Conservation (phyloP, 164 flowering plant genomes). For the Umbellularia californica region DNA sequence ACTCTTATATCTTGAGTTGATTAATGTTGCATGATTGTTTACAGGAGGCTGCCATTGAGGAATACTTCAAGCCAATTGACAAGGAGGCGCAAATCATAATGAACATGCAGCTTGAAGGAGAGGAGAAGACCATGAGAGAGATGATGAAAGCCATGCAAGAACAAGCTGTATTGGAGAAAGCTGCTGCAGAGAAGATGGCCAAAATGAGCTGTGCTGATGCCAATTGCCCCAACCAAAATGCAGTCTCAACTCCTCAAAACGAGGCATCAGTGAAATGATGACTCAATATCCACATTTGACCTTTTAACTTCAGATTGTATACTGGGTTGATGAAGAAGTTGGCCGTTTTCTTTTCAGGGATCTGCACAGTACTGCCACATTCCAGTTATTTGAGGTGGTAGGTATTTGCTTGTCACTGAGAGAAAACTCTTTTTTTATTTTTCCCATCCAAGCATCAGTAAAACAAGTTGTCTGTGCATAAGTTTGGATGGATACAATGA, state of each 20-base stretch:
- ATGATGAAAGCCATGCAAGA: conserved; percentile 51
- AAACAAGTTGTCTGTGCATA: not conserved
- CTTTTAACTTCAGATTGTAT: not conserved
- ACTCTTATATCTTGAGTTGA: not conserved
- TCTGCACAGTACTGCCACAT: not conserved
- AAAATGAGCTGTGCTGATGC: conserved; percentile 1
- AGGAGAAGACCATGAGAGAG: conserved; percentile 50
- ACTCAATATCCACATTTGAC: too few species aligned
- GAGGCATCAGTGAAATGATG: not conserved
- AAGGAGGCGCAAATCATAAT: conserved; percentile 53
- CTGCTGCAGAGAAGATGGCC: conserved; percentile 13
- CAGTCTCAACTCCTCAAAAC: conserved; percentile 5
- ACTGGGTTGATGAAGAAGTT: not conserved
- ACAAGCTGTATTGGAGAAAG: conserved; percentile 35
- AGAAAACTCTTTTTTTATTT: not conserved
- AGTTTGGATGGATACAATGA: not conserved
- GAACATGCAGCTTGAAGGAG: conserved; percentile 63
- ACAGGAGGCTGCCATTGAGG: conserved; percentile 75
- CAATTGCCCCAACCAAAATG: conserved; percentile 10
- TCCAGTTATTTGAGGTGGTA: not conserved
- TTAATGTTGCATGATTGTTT: not conserved
- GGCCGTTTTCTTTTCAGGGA: not conserved
- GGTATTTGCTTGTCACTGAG: not conserved
- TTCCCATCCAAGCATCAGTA: not conserved
- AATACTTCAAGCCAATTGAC: conserved; percentile 75